phyloP scores from a whole-genome alignment of 371 early-diverging fungal genomes.

The Actinomortierella ambigua region DNA sequence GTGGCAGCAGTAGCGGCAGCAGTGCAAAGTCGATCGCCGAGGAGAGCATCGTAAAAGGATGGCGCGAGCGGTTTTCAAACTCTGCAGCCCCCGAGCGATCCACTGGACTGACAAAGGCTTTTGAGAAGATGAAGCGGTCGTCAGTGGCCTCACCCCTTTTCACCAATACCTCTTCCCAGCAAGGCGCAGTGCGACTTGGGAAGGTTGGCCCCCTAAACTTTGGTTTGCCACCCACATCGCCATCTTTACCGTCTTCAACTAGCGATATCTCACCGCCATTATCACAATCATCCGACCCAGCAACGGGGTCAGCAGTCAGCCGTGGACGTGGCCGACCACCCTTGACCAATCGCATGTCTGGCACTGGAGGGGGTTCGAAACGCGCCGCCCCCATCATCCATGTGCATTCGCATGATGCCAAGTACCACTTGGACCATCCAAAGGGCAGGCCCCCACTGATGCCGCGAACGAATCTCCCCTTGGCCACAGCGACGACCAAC shows the following conservation, averaged over 20 bases:
- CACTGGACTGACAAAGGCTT: slow-evolving; percentile 20
- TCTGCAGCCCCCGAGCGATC: neutral
- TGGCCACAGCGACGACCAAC: neutral
- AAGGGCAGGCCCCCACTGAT: neutral
- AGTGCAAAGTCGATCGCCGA: slow-evolving; percentile 9
- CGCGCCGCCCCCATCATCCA: no score
- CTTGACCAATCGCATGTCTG: no score
- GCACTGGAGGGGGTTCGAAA: no score
- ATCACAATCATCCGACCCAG: no score
- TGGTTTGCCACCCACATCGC: neutral
- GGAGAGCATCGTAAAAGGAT: slow-evolving; percentile 30
- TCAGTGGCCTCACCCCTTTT: neutral
- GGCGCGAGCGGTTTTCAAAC: slow-evolving; percentile 40
- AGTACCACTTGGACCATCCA: neutral
- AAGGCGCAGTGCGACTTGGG: neutral
- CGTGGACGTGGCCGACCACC: no score
- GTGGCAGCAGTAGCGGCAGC: no score
- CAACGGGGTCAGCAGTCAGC: no score
- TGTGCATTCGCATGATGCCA: no score
- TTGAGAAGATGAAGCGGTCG: slow-evolving; percentile 4
- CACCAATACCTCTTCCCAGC: neutral
- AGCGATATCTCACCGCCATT: neutral
- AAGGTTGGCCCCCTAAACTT: neutral
- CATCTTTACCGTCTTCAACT: neutral
- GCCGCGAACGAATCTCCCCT: neutral